A percentile compares a stretch with the other conserved stretches of the same genome.
Evolutionary conservation across 306 rosid species (phyloP).

Genomic region (Albizia julibrissin): DNA sequence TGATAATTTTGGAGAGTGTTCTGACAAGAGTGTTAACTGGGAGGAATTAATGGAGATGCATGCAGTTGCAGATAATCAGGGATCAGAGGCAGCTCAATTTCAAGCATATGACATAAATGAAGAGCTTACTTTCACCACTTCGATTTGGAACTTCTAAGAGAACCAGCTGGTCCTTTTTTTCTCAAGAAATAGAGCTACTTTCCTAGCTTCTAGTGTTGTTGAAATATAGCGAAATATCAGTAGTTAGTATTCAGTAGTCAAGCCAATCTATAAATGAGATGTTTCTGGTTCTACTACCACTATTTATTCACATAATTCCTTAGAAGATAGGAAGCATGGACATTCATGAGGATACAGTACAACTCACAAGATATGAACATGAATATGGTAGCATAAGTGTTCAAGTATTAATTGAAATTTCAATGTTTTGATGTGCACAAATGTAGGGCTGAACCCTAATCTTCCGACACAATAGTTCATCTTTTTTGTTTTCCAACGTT

Average conservation of each 20-base stretch:
- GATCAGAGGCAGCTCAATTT: slow-evolving; percentile 47
- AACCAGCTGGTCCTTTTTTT: slow-evolving; percentile 19
- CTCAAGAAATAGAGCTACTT: slow-evolving; percentile 22
- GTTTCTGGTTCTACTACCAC: slow-evolving; percentile 41
- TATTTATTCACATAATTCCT: slow-evolving; percentile 26
- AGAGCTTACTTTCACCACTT: slow-evolving; percentile 61
- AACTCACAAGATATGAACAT: neutral
- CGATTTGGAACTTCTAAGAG: slow-evolving; percentile 76
- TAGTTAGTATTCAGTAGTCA: slow-evolving; percentile 13
- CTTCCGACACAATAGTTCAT: neutral
- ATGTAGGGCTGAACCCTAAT: neutral
- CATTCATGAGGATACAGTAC: neutral
- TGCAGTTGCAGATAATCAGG: slow-evolving; percentile 51
- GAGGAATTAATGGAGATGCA: slow-evolving; percentile 78
- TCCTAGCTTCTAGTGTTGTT: slow-evolving; percentile 22
- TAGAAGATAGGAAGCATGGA: neutral
- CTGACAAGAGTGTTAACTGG: slow-evolving; percentile 73
- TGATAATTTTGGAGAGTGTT: slow-evolving; percentile 52
- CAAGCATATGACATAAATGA: slow-evolving; percentile 58
- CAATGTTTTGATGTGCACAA: neutral
- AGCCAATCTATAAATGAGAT: slow-evolving; percentile 35
- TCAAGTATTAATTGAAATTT: neutral
- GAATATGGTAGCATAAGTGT: neutral
- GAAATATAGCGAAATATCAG: slow-evolving; percentile 22
- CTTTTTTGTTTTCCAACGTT: neutral